Evolutionary conservation across 1,284 basidiomycete genomes (phyloP), one percentile per base, ranked within the genome.

Genomic region (Xerocomus amazonicus): DNA sequence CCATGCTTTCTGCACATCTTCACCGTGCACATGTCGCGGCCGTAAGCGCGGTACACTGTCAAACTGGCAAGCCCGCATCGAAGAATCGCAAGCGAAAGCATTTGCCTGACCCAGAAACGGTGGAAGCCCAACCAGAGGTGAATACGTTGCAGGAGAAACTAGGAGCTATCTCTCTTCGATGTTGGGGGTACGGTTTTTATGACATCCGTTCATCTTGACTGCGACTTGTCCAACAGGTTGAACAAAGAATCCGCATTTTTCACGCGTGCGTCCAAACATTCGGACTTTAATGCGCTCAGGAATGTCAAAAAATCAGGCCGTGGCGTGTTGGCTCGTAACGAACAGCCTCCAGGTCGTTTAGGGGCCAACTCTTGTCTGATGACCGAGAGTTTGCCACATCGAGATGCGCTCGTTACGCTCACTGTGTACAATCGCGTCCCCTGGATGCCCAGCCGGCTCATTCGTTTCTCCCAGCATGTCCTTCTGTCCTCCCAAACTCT

Each of bases 401-500:
- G 34, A n/a, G 72, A 81, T 38, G 80, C 76, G 1, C 57, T 88
- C 9, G 59, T 89, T 19, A 79, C 75, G 29, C 59, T 84, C 28
- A 80, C 83, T 9, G 69, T 87, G 12, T 74, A 85, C 60, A 79
- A 75, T 54, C 79, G 77, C 43, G 68, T 83, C 17, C 61, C 76
- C 10, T 87, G 83, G 81, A 73, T 76, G n/a, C 76, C 76, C 45
- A 78, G 77, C 45, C 74, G 78, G 44, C 66, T 84, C n/a, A 71
- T 73, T 38, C 80, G 84, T 28, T 70, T 75, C 48, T 89, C 87
- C 14, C 83, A 84, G 56, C 85, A 89, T 60, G 76, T 75, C 13
- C 61, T 87, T 6, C 61, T 85, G 9, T 81, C 85, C n/a, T 83
- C 80, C 1, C 84, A 90, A 57, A 86, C 80, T 0, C 74, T 91